Evolutionary conservation across 2,329 filamentous ascomycete species (phyloP), one percentile per base, ranked within the genome.

Genomic region (Pseudogymnoascus sp.): DNA sequence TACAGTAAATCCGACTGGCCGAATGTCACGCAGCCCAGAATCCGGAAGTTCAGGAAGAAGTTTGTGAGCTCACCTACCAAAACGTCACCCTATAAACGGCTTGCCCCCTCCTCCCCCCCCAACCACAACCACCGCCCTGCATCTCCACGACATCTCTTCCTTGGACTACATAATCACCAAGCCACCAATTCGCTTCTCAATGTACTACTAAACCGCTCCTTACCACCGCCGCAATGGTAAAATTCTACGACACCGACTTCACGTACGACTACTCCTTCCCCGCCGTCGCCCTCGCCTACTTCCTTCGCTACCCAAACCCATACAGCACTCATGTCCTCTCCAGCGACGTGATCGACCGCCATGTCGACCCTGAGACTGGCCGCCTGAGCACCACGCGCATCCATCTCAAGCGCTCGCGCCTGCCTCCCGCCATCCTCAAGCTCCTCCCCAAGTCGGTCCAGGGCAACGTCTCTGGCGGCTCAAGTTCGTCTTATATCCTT

Each of bases 221-320:
- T 60, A 50, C 34, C 20, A 58, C 60, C 50, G 57, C 32, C 57
- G 60, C 58, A 57, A 73, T 73, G 71, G 70, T 73, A 47, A 72
- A 72, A 67, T 72, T 71, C 65, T 72, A 70, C 67, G 70, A 72
- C 60, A 85, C 83, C 68, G 84, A 82, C 75, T 87, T 89, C 73
- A 83, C 81, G 69, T 91, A 92, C 79, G 81, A 86, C 66, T 90
- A 93, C 75, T 87, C 88, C 57, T 93, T 93, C 77, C 86, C 89
- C 64, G 89, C 89, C 72, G 90, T 94, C 64, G 91, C 89, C 57
- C 86, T 94, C 73, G 90, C 90, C 76, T 94, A 91, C 81, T 94
- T 93, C 76, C 86, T 94, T 58, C 89, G 90, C 66, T 94, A 94
- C 76, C 91, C 89, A 63, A 94, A 93, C 70, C 90, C 90, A 6